Evolutionary conservation across 2,329 filamentous ascomycete genomes (phyloP), one percentile per base, ranked within the genome.

Genomic region (Metarhizium robertsii): DNA sequence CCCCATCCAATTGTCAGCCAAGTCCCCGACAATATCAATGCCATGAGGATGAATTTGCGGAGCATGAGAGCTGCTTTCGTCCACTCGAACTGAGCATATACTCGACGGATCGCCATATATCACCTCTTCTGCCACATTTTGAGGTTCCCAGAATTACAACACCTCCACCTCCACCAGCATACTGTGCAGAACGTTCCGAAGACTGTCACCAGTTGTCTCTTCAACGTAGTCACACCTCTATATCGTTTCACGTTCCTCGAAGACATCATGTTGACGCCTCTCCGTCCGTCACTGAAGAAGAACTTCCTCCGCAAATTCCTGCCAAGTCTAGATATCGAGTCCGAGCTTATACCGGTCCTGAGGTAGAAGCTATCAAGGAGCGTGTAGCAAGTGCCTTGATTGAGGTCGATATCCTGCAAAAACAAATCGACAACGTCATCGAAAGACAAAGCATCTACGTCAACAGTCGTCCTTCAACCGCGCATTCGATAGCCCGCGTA

Each of bases 391-490:
- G 71, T 57, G 80, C 79, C 51, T 77, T 84, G 71, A 69, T 80
- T 54, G 82, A 86, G 63, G 73, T 81, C 59, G 83, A 86, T 55
- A 72, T 71, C 55, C 67, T 84, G 47, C 75, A 86, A 66, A 76
- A 75, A 56, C 75, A 83, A 60, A 84, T 86, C 53, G 79, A 86
- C 53, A 75, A 79, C 52, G 72, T 81, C 25, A 76, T 84, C 29
- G 80, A 84, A 70, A 76, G 80, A 57, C 80, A 83, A 67, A 85
- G 79, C 65, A 67, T 83, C 38, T 84, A 81, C 59, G 60, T 74
- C 18, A 71, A 64, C 57, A 81, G 78, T 65, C 74, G 79, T 51
- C 79, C 80, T 36, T 78, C 78, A 46, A 83, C 77, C 43, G 69
- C 75, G 20, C 69, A 76, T 58, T 79, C 75, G 25, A 64, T 69